phyloP scores from a whole-genome alignment of 164 flowering plant species.

The Piper betle region DNA sequence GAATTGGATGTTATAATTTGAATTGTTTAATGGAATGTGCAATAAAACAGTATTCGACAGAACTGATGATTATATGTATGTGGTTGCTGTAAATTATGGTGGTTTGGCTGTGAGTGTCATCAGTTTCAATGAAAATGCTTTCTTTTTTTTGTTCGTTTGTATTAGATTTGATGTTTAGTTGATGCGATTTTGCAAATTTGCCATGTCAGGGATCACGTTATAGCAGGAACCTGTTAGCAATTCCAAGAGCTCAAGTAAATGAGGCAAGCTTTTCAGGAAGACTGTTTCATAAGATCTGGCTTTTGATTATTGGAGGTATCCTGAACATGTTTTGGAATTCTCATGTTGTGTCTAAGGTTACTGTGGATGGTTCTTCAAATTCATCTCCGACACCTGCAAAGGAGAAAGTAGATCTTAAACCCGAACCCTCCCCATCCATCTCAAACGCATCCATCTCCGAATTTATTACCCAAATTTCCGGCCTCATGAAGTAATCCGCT shows the following conservation, averaged over 20 bases:
- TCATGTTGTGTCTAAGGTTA: slow-evolving; percentile 39
- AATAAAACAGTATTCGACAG: too few species aligned
- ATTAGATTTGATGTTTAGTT: too few species aligned
- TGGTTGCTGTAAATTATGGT: too few species aligned
- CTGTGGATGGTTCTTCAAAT: slow-evolving; percentile 36
- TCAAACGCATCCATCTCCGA: slow-evolving; percentile 44
- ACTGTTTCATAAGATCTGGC: slow-evolving; percentile 18
- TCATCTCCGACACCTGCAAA: slow-evolving; percentile 16
- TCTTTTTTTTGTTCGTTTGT: too few species aligned
- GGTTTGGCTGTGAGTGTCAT: too few species aligned
- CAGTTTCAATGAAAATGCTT: too few species aligned
- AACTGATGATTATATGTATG: too few species aligned
- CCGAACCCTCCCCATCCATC: slow-evolving; percentile 21
- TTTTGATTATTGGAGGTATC: slow-evolving; percentile 11
- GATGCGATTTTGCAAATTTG: neutral
- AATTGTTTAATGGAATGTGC: too few species aligned
- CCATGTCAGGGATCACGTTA: slow-evolving; percentile 20
- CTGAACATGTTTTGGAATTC: slow-evolving; percentile 15
- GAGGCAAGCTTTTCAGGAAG: slow-evolving; percentile 33
- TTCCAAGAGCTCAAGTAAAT: slow-evolving; percentile 36
- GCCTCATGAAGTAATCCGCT: slow-evolving; percentile 39
- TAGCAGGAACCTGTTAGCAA: slow-evolving; percentile 15
- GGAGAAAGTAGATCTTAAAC: slow-evolving; percentile 21
- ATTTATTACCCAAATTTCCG: slow-evolving; percentile 50
- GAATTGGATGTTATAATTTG: too few species aligned